Evolutionary conservation across 306 rosid species (phyloP).

Genomic region (Calophaca sinica): DNA sequence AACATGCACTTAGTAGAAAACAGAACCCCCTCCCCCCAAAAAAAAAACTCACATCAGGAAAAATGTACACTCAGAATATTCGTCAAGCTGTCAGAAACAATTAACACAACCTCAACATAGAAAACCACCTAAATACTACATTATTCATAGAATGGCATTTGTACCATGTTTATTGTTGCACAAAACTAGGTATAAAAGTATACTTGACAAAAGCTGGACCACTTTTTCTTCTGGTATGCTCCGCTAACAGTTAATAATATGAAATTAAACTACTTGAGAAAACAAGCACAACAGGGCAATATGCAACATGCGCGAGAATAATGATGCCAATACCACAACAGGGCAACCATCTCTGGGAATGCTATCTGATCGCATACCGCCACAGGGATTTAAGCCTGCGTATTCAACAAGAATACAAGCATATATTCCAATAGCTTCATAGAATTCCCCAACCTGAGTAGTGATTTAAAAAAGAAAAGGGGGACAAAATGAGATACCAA

Average conservation of each 20-base stretch:
- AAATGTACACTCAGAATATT: constrained; percentile 27
- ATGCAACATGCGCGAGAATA: constrained; percentile 36
- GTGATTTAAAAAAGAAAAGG: constrained; percentile 8
- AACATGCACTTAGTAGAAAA: background rate
- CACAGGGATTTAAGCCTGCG: constrained; percentile 94
- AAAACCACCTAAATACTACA: background rate
- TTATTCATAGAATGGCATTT: constrained; percentile 17
- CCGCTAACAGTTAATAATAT: constrained; percentile 4
- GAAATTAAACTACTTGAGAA: constrained; percentile 28
- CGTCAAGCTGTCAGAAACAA: background rate
- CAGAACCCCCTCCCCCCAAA: background rate
- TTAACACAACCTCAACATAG: constrained; percentile 1
- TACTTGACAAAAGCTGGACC: constrained; percentile 20
- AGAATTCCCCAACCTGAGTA: constrained; percentile 91
- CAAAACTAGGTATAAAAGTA: constrained; percentile 22
- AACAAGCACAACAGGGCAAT: constrained; percentile 23
- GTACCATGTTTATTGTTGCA: constrained; percentile 16
- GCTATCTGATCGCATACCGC: constrained; percentile 85
- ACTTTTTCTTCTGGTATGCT: constrained; percentile 22
- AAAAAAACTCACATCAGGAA: constrained; percentile 21
- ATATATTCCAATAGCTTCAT: constrained; percentile 91
- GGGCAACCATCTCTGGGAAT: constrained; percentile 96
- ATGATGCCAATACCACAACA: constrained; percentile 72
- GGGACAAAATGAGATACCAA: background rate
- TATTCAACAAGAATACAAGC: constrained; percentile 92